Conservation (phyloP, 331 rosid genomes). For the Erythrophleum ivorense region DNA sequence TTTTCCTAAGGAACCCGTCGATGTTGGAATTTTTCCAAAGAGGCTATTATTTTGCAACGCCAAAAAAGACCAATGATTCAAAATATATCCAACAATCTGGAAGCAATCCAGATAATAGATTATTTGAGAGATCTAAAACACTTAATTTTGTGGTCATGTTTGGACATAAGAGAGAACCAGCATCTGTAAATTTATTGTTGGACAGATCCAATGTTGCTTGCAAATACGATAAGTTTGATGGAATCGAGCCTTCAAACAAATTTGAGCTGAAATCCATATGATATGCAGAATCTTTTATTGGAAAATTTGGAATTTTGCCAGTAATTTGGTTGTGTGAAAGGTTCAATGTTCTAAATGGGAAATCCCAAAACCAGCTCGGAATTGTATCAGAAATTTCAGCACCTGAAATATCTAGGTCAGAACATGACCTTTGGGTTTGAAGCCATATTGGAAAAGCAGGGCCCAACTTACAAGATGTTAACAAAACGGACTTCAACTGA, state of each 20-base stretch:
- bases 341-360: fast-evolving
- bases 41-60: slow-evolving; percentile 39
- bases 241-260: neutral
- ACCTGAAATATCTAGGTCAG: neutral
- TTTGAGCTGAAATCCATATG: neutral
- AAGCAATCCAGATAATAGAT: neutral
- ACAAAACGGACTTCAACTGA: neutral
- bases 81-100: slow-evolving; percentile 32
- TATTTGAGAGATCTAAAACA: slow-evolving; percentile 7
- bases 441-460: slow-evolving; percentile 43
- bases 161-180: neutral
- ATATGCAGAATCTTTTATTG: fast-evolving
- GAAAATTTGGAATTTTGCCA: neutral
- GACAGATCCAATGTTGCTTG: neutral
- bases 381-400: slow-evolving; percentile 20
- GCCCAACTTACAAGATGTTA: slow-evolving; percentile 36
- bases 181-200: neutral
- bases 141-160: fast-evolving
- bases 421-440: neutral
- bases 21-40: slow-evolving; percentile 32
- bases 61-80: neutral
- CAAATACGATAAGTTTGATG: neutral
- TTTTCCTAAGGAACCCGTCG: neutral
- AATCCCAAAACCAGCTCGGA: slow-evolving; percentile 26
- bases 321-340: slow-evolving; percentile 12